Conservation (phyloP, 164 flowering plant genomes). For the Vitis amurensis region DNA sequence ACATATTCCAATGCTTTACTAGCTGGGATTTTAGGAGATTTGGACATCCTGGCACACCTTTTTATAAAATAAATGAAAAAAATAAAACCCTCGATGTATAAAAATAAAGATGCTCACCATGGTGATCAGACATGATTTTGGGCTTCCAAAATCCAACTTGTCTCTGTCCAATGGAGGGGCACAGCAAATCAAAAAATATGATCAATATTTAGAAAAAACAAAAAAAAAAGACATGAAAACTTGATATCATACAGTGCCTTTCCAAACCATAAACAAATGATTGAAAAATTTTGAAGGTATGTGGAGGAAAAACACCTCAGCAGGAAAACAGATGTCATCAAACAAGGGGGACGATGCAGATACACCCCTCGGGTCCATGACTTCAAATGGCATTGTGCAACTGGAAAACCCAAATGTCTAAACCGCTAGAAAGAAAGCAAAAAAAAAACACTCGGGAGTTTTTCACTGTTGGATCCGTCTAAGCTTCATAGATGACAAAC, state of each 20-base stretch:
- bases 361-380: constrained; percentile 31
- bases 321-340: constrained; percentile 23
- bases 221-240: not conserved
- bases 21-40: not conserved
- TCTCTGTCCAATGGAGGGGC: constrained; percentile 22
- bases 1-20: not conserved
- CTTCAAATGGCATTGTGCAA: constrained; percentile 31
- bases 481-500: not conserved
- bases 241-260: not conserved
- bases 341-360: constrained; percentile 24
- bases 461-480: not conserved
- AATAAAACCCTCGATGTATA: not conserved
- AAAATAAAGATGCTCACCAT: constrained; percentile 18
- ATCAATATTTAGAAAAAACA: not conserved
- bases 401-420: not conserved
- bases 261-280: not conserved
- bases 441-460: not conserved
- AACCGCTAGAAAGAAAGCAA: not conserved
- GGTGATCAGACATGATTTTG: constrained; percentile 25
- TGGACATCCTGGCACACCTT: not conserved
- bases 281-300: not conserved
- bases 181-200: not conserved
- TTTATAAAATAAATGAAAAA: not conserved
- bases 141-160: constrained; percentile 32
- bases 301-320: constrained; percentile 23